These are phyloP conservation scores for Gillenia trifoliata DNA, from an alignment of 306 rosid species.

Conservation along the genomic window DNA sequence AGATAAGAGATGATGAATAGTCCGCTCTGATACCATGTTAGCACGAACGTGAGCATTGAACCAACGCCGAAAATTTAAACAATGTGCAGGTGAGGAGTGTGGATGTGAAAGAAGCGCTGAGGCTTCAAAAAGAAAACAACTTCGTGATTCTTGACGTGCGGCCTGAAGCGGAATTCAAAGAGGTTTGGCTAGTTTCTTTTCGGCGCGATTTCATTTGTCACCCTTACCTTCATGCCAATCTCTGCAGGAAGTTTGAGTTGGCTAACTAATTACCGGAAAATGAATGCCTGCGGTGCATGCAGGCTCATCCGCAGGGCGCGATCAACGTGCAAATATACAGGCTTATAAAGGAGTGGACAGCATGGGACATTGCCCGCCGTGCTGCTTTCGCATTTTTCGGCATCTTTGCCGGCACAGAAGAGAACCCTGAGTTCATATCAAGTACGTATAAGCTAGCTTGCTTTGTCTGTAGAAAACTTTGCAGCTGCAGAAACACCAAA, in stretches of 20 bases:
- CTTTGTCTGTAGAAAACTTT: neutral
- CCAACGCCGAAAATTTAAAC: neutral
- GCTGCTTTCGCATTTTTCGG: constrained; percentile 99
- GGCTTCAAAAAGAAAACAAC: constrained; percentile 93
- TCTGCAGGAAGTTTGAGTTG: neutral
- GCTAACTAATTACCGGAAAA: neutral
- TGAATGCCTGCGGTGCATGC: constrained; percentile 9
- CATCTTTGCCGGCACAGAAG: constrained; percentile 93
- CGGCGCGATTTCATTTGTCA: neutral
- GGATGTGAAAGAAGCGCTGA: constrained; percentile 84
- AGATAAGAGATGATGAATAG: neutral
- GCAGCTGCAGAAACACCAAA: neutral
- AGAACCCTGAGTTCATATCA: constrained; percentile 81
- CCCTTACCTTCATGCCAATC: neutral
- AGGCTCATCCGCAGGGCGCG: constrained; percentile 91
- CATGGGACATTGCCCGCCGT: constrained; percentile 97
- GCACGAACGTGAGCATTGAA: neutral
- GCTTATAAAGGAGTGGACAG: constrained; percentile 99
- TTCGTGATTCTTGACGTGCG: constrained; percentile 93
- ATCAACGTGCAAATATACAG: constrained; percentile 90
- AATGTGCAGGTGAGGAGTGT: constrained; percentile 79
- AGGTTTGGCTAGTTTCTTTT: constrained; percentile 33
- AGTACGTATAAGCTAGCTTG: constrained; percentile 32
- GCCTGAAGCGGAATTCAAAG: constrained; percentile 93
- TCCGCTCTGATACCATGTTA: neutral